Evolutionary conservation across 495 filamentous ascomycete species (phyloP).

Genomic region (Neurospora sublineolata): DNA sequence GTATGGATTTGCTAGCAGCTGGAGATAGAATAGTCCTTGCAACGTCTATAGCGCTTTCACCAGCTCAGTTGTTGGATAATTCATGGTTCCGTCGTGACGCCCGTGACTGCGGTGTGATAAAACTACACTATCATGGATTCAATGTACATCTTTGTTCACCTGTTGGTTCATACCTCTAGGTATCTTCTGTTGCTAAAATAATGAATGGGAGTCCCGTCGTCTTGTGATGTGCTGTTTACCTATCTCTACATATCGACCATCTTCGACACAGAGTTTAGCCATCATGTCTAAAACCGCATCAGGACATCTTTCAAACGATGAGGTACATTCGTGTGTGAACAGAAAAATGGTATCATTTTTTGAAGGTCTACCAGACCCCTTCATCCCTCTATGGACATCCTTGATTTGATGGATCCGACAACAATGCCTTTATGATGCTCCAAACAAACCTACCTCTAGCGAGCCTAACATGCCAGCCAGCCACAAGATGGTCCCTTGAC

Average conservation of each 20-base stretch:
- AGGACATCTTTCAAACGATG: neutral
- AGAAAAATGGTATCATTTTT: neutral
- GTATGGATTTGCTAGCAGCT: neutral
- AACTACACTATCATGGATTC: too few species aligned
- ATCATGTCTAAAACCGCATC: neutral
- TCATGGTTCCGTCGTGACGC: neutral
- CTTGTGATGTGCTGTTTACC: too few species aligned
- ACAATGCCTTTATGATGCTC: neutral
- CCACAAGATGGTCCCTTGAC: neutral
- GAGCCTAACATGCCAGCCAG: neutral
- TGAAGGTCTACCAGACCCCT: neutral
- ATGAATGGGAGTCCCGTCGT: too few species aligned
- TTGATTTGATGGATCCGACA: neutral
- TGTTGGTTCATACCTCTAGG: too few species aligned
- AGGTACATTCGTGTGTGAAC: neutral
- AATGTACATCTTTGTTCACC: too few species aligned
- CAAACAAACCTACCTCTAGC: neutral
- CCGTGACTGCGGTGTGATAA: neutral
- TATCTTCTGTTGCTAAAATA: too few species aligned
- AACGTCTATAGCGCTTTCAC: neutral
- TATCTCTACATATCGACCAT: too few species aligned
- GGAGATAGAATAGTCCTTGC: neutral
- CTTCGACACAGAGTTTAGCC: neutral
- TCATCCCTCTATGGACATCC: neutral
- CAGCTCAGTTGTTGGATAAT: neutral